These are phyloP conservation scores for Penicillium sp. DNA, from an alignment of 2,329 filamentous ascomycete species.

Conservation along the genomic window DNA sequence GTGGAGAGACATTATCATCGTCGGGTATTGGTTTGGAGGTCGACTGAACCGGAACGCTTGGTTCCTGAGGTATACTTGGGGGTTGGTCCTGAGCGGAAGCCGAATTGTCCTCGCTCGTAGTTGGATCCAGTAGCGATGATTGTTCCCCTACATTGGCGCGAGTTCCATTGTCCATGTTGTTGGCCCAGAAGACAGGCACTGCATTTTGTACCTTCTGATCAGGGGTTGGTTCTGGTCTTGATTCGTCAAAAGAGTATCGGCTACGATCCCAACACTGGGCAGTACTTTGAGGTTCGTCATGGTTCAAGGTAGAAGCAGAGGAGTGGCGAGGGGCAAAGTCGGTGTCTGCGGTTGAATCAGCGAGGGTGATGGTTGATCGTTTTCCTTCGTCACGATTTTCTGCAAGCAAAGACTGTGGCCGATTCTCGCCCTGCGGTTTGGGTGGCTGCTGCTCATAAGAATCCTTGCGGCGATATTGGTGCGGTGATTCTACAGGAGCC, in stretches of 20 bases:
- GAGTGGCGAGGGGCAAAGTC: slow-evolving; percentile 22
- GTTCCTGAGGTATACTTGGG: background rate
- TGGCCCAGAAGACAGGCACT: slow-evolving; percentile 6
- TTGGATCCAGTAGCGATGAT: background rate
- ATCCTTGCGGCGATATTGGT: background rate
- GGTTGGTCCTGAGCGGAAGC: background rate
- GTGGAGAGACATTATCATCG: background rate
- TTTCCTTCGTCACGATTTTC: slow-evolving; percentile 19
- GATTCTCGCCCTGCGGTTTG: slow-evolving; percentile 2
- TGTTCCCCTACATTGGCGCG: background rate
- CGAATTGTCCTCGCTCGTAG: slow-evolving; percentile 9
- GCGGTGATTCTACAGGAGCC: background rate
- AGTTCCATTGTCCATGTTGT: slow-evolving; percentile 4
- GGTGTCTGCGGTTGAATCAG: slow-evolving; percentile 20
- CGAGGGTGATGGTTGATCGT: slow-evolving; percentile 25
- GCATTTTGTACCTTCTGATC: slow-evolving; percentile 5
- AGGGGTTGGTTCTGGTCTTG: slow-evolving; percentile 5
- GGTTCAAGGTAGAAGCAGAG: slow-evolving; percentile 25
- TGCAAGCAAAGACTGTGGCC: slow-evolving; percentile 14
- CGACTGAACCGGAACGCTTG: background rate
- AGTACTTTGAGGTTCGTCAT: slow-evolving; percentile 13
- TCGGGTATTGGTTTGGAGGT: background rate
- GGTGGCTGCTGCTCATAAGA: slow-evolving; percentile 10
- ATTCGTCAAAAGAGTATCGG: slow-evolving; percentile 2
- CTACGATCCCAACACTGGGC: slow-evolving; percentile 12